Conservation (phyloP, 805 yeast species). For the Candida succiphila region DNA sequence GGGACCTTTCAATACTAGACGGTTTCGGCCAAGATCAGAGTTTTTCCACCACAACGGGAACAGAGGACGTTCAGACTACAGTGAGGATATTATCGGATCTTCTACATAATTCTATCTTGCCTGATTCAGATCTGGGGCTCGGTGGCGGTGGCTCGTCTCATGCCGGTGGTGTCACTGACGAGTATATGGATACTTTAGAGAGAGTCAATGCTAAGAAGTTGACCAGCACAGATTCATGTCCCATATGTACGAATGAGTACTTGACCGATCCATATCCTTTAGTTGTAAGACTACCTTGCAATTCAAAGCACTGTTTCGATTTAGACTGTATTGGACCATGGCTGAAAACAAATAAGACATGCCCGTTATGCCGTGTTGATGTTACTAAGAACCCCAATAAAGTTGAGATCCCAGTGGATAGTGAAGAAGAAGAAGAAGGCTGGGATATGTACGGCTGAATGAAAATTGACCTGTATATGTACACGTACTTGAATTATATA, state of each 20-base stretch:
- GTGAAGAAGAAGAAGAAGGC: conserved; percentile 57
- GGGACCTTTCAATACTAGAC: too few relatives aligned
- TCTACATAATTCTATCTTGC: too few relatives aligned
- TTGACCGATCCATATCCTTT: conserved; percentile 69
- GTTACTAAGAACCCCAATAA: conserved; percentile 43
- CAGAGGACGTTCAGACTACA: too few relatives aligned
- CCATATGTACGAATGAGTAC: conserved; percentile 74
- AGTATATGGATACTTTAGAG: conserved; percentile 65
- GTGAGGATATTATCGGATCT: too few relatives aligned
- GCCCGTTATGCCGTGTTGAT: conserved; percentile 82
- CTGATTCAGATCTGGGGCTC: too few relatives aligned
- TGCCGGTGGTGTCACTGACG: background rate
- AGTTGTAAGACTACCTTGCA: conserved; percentile 68
- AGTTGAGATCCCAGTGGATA: conserved; percentile 25
- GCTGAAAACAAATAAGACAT: conserved; percentile 63
- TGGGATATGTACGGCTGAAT: conserved; percentile 72
- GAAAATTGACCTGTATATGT: background rate
- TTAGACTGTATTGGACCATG: conserved; percentile 88
- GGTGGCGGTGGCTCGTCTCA: too few relatives aligned
- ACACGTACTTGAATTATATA: too few relatives aligned
- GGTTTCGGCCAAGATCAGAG: too few relatives aligned
- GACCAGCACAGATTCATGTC: conserved; percentile 52
- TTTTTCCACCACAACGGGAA: too few relatives aligned
- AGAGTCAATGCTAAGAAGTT: conserved; percentile 40
- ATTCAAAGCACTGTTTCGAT: conserved; percentile 63